Conservation (phyloP, 2,329 filamentous ascomycete species). For the Coniochaeta hoffmannii region DNA sequence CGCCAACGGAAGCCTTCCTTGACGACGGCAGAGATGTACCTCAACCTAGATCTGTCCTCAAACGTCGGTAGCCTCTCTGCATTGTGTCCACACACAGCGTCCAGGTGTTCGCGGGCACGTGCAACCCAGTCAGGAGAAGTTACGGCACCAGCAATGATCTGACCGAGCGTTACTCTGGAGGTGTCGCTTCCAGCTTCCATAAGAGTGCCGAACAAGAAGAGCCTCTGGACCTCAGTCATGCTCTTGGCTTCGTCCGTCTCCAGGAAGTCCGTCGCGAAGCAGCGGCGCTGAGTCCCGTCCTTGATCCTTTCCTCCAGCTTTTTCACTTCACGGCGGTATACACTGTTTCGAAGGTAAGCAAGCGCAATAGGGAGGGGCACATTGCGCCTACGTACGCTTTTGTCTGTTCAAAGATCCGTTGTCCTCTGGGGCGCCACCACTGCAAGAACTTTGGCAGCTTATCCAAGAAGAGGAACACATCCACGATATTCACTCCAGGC, state of each 20-base stretch:
- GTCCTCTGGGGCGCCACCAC: conserved; percentile 21
- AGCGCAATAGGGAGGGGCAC: too few relatives aligned
- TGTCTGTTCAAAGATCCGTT: conserved; percentile 14
- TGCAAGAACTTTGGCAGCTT: conserved; percentile 20
- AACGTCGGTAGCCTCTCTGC: conserved; percentile 28
- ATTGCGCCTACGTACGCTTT: too few relatives aligned
- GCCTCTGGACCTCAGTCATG: conserved; percentile 15
- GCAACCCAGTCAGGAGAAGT: conserved; percentile 22
- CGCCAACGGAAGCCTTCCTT: conserved; percentile 40
- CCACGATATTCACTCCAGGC: conserved; percentile 21
- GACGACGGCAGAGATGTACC: conserved; percentile 33
- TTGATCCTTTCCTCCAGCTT: conserved; percentile 15
- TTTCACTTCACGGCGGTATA: conserved; percentile 18
- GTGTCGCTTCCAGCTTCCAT: conserved; percentile 37
- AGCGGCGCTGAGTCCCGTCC: conserved; percentile 17
- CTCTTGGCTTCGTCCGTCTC: conserved; percentile 10
- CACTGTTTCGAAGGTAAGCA: conserved; percentile 1
- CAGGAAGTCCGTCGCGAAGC: conserved; percentile 23
- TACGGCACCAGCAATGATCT: conserved; percentile 20
- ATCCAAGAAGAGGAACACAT: conserved; percentile 22
- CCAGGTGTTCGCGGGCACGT: conserved; percentile 32
- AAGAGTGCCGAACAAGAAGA: conserved; percentile 23
- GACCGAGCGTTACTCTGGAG: conserved; percentile 27
- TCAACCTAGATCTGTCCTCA: conserved; percentile 29
- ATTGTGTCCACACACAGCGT: conserved; percentile 27